Percentiles rank a stretch among this genome's conserved stretches.
Evolutionary conservation across 1,284 basidiomycete genomes (phyloP).

Genomic region (Somion occarium): DNA sequence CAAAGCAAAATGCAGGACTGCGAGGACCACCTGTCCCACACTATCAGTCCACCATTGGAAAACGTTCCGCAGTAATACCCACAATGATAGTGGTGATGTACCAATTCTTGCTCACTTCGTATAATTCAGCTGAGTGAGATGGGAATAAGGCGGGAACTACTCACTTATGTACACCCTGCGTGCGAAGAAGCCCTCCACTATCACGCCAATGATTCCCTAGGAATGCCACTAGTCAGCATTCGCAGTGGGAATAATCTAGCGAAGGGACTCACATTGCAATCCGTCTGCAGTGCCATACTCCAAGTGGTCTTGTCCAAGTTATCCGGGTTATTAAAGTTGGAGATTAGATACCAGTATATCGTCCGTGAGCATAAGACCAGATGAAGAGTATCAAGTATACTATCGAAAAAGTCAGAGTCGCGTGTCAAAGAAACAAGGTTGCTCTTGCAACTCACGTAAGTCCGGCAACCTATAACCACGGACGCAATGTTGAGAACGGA

Average conservation of each 20-base stretch:
- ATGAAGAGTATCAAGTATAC: constrained; percentile 17
- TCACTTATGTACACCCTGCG: constrained; percentile 27
- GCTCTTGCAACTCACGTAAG: constrained; percentile 1
- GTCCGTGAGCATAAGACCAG: constrained; percentile 22
- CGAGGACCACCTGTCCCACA: constrained; percentile 17
- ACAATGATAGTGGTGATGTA: constrained; percentile 25
- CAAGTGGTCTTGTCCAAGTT: constrained; percentile 23
- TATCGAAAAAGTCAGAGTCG: neutral
- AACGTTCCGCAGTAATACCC: constrained; percentile 4
- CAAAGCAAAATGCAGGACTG: constrained; percentile 20
- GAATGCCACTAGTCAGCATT: neutral
- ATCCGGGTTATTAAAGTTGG: constrained; percentile 21
- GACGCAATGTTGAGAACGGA: too few relatives aligned
- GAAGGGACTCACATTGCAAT: constrained; percentile 23
- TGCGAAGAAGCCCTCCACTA: constrained; percentile 29
- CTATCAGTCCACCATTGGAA: neutral
- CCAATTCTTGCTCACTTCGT: constrained; percentile 23
- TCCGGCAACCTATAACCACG: constrained; percentile 3
- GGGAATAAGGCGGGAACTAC: constrained; percentile 8
- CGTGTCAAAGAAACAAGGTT: neutral
- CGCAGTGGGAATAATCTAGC: neutral
- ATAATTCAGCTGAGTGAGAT: constrained; percentile 3
- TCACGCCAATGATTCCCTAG: constrained; percentile 24
- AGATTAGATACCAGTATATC: constrained; percentile 28
- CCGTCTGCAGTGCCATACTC: constrained; percentile 28